Evolutionary conservation across 495 filamentous ascomycete species (phyloP), one percentile per base, ranked within the genome.

Genomic region (Sordaria brevicollis): DNA sequence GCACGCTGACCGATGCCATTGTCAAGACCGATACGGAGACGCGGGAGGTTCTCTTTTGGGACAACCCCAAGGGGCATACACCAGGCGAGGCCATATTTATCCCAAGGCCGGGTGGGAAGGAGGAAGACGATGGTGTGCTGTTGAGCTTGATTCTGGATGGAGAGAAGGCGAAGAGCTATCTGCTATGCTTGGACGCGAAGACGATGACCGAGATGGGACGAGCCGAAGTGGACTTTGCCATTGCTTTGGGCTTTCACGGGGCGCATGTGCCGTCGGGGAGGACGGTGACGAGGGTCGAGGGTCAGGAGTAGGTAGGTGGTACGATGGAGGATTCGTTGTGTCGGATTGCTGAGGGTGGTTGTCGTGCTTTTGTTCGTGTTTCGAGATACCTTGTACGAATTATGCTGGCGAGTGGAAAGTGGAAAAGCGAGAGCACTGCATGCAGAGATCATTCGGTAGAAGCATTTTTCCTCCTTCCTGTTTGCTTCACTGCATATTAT

Each of bases 71-170:
- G 65, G 90, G 85, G 0, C 90, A 93, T 66, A 90, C 86, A 0
- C 89, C 92, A 0, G 89, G 91, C 4, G 92, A 94, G 74, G 83
- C 91, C 0, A 89, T 94, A 62, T 93, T 94, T 71, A 81, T 94
- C 0, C 81, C 87, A 0, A 79, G 88, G 34, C 84, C 85, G 2
- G 71, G 21, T 2, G 65, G 70, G 0, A 72, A 73, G 7, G 85
- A 82, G 25, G 89, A 91, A 72, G 92, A 95, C 74, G 89, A 91
- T 38, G 92, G 92, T 0, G 86, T 92, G 1, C 76, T 94, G 65
- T 76, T 95, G 43, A 91, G 83, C 71, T 87, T 93, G 0, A 86
- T 94, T 3, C 80, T 95, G 11, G 88, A 95, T 76, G 90, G 92
- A 0, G 65, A 71, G 11, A 79, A 74, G 6, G 86, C 84, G 34